Conservation (phyloP, 2,329 filamentous ascomycete genomes). For the Boeremia lycopersici region DNA sequence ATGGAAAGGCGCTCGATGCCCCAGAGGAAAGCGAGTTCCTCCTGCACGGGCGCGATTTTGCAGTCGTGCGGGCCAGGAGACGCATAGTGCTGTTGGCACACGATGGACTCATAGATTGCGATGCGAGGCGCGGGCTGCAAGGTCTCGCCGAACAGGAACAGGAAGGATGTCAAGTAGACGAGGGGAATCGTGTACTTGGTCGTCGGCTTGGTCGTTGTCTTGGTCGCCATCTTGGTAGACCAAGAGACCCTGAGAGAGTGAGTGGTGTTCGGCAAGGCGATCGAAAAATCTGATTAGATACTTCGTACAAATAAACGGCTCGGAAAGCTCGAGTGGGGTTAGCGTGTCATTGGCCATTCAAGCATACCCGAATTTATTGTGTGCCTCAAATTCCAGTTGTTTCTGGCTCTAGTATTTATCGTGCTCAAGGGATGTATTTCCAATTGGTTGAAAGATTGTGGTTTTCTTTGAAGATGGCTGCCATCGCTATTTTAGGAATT, state of each 20-base stretch:
- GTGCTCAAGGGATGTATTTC: too few species aligned
- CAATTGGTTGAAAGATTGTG: too few species aligned
- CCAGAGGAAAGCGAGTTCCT: slow-evolving; percentile 21
- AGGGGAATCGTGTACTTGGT: slow-evolving; percentile 17
- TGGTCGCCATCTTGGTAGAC: slow-evolving; percentile 6
- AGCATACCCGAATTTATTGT: neutral
- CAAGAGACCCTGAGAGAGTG: neutral
- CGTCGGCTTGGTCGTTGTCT: slow-evolving; percentile 1
- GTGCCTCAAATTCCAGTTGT: too few species aligned
- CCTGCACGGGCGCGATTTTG: slow-evolving; percentile 23
- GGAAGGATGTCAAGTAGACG: slow-evolving; percentile 24
- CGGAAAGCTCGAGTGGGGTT: neutral
- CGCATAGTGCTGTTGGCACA: slow-evolving; percentile 21
- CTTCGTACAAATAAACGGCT: neutral
- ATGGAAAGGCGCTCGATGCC: slow-evolving; percentile 26
- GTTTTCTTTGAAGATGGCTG: too few species aligned
- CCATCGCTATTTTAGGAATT: too few species aligned
- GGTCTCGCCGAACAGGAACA: slow-evolving; percentile 28
- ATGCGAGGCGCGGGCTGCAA: slow-evolving; percentile 28
- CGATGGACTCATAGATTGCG: slow-evolving; percentile 25
- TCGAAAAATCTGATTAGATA: slow-evolving; percentile 16
- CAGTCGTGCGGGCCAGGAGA: slow-evolving; percentile 15
- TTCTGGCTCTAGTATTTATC: too few species aligned
- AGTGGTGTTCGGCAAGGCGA: neutral
- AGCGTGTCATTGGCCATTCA: neutral